A percentile compares a stretch with the other conserved stretches of the same genome.
Conservation (phyloP, 2,329 filamentous ascomycete genomes). For the Didymella lethalis region DNA sequence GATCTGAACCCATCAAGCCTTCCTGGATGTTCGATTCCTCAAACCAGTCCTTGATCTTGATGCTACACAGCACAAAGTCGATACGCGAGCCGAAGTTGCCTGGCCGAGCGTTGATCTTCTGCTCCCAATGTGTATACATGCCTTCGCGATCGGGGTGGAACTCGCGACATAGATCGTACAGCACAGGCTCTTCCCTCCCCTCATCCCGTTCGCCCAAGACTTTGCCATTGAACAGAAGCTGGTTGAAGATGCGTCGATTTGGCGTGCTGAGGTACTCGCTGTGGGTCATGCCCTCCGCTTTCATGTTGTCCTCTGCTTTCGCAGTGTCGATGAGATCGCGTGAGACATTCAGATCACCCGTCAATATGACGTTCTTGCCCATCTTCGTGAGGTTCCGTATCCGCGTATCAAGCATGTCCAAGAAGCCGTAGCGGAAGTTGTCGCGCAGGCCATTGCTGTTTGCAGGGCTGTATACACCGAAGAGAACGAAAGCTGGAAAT, state of each 20-base stretch:
- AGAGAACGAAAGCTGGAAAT: constrained; percentile 91
- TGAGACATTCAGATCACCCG: constrained; percentile 88
- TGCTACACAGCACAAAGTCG: constrained; percentile 88
- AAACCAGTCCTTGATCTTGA: constrained; percentile 82
- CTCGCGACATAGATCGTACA: constrained; percentile 84
- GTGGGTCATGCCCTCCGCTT: constrained; percentile 71
- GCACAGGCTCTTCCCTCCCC: constrained; percentile 72
- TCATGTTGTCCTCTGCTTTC: constrained; percentile 73
- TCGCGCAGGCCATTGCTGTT: constrained; percentile 84
- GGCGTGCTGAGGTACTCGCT: constrained; percentile 77
- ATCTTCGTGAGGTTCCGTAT: constrained; percentile 81
- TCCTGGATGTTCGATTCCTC: constrained; percentile 86
- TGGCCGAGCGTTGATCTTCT: constrained; percentile 91
- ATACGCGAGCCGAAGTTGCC: constrained; percentile 93
- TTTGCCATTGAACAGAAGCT: constrained; percentile 77
- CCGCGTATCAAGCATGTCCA: constrained; percentile 80
- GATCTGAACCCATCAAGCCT: constrained; percentile 91
- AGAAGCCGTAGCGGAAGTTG: constrained; percentile 81
- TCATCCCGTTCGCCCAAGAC: constrained; percentile 72
- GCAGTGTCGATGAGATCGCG: constrained; percentile 76
- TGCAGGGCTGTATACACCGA: constrained; percentile 92
- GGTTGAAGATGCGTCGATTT: constrained; percentile 81
- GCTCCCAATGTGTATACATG: constrained; percentile 99
- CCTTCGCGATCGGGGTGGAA: constrained; percentile 81
- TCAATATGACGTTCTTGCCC: constrained; percentile 85